phyloP scores from a whole-genome alignment of 164 flowering plant species.

The Magnolia officinalis region DNA sequence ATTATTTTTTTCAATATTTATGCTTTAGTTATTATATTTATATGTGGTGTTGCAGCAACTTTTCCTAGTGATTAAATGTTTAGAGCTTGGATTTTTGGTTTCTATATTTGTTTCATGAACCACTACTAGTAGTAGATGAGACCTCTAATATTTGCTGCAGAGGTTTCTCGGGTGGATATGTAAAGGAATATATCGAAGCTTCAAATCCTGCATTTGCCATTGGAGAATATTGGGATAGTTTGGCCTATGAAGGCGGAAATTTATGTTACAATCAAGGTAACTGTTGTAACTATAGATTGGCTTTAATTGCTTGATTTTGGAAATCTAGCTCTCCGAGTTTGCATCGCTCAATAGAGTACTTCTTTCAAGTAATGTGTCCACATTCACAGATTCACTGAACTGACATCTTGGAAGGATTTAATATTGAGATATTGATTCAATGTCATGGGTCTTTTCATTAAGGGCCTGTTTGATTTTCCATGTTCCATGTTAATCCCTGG shows the following conservation, averaged over 20 bases:
- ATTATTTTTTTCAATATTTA: neutral
- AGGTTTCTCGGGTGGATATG: slow-evolving; percentile 57
- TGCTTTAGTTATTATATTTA: neutral
- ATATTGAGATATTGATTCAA: neutral
- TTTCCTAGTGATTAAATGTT: neutral
- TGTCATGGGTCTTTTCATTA: neutral
- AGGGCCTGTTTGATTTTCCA: too few species aligned
- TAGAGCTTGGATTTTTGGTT: neutral
- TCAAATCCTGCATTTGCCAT: slow-evolving; percentile 61
- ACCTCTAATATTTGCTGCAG: slow-evolving; percentile 25
- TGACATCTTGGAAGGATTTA: neutral
- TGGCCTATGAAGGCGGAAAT: slow-evolving; percentile 55
- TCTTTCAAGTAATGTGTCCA: too few species aligned
- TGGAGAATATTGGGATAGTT: slow-evolving; percentile 69
- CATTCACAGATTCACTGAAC: neutral
- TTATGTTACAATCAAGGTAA: slow-evolving; percentile 63
- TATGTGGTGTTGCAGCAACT: neutral
- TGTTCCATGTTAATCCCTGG: too few species aligned
- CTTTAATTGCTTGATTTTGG: neutral
- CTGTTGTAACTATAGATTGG: neutral
- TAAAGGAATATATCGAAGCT: slow-evolving; percentile 55
- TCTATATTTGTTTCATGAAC: neutral
- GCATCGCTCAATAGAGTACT: neutral
- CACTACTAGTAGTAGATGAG: neutral
- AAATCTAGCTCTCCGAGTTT: neutral